Base-by-base conservation (phyloP, 495 filamentous ascomycete species). In the Friedmanniomyces simplex region DNA sequence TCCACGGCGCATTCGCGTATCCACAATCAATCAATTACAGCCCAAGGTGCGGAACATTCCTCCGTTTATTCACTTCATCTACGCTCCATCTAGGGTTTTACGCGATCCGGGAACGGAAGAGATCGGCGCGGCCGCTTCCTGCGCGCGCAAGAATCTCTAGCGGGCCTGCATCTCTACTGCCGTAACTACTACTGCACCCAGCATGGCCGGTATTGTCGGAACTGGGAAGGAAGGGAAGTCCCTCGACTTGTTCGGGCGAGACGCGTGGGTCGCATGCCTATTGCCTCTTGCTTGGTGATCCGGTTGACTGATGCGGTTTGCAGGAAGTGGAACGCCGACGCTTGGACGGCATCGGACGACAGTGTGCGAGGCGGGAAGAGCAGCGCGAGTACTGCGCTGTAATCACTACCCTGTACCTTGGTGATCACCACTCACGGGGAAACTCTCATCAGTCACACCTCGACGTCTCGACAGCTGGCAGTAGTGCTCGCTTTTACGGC, bases 401-500 rank as follows among this genome's bases (percentile, higher is more conserved):
- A 39, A 24, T 54, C 25, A 30, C 50, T 13, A n/a, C n/a, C n/a
- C n/a, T 21, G 24, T 50, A 3, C 18, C 20, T 24, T 52, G 50
- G 11, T 52, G 50, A 39, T 14, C 50, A 52, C 26, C 0, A 39
- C 52, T 43, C 18, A 43, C 14, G 39, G 14, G 39, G 18, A 20
- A n/a, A n/a, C n/a, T n/a, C n/a, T 43, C 5, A 5, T 43, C 28
- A 54, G 57, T 60, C 57, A 18, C 43, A 60, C 32, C 50, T 60
- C 8, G 51, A 54, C 18, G 10, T 32, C 49, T 32, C 39, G 39
- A 78, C 14, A 62, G 52, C 63, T n/a, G 51, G 51, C 3, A 53
- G 68, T 5, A 60, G 58, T 21, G 77, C 75, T 0, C 59, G 65
- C 0, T 91, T 95, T 69, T 67, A 77, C 45, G 89, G 89, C 11